Percentiles rank a stretch among this genome's conserved stretches.
These are phyloP conservation scores for Termitomyces sp. DNA, from an alignment of 1,284 basidiomycete genomes.

Conservation along the genomic window DNA sequence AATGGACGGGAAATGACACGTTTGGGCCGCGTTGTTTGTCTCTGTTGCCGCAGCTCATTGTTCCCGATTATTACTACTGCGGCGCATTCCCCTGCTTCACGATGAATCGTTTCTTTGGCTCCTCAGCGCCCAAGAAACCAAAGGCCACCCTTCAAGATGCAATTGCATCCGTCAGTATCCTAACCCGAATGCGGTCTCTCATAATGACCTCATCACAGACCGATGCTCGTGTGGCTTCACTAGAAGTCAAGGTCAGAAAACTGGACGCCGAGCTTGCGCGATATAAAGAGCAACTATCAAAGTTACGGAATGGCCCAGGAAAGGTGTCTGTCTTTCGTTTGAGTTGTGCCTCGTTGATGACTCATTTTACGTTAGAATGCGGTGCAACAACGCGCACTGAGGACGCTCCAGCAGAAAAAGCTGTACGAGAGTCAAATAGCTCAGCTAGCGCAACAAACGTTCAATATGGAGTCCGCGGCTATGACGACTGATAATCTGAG, in stretches of 20 bases:
- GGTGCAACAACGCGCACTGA: constrained; percentile 91
- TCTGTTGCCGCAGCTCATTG: neutral
- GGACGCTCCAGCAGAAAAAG: constrained; percentile 92
- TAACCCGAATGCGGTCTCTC: neutral
- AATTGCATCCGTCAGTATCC: constrained; percentile 69
- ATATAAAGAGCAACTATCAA: constrained; percentile 97
- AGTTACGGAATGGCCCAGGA: constrained; percentile 90
- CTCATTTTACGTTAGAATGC: constrained; percentile 53
- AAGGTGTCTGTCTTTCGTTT: constrained; percentile 55
- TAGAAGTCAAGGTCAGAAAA: constrained; percentile 97
- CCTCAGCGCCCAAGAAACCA: constrained; percentile 75
- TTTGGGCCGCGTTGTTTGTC: constrained; percentile 6
- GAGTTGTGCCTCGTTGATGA: neutral
- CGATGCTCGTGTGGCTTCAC: constrained; percentile 82
- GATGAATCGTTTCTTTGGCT: constrained; percentile 85
- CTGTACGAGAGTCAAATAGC: constrained; percentile 93
- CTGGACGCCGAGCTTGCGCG: constrained; percentile 89
- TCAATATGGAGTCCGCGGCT: constrained; percentile 98
- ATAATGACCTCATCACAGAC: constrained; percentile 49
- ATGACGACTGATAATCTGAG: constrained; percentile 96
- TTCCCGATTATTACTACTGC: neutral
- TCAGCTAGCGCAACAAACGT: constrained; percentile 92
- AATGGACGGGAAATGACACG: neutral
- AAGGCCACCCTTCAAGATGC: constrained; percentile 89
- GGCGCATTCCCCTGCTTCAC: neutral